Evolutionary conservation across 164 flowering plant genomes (phyloP).

Genomic region (Magnolia officinalis): DNA sequence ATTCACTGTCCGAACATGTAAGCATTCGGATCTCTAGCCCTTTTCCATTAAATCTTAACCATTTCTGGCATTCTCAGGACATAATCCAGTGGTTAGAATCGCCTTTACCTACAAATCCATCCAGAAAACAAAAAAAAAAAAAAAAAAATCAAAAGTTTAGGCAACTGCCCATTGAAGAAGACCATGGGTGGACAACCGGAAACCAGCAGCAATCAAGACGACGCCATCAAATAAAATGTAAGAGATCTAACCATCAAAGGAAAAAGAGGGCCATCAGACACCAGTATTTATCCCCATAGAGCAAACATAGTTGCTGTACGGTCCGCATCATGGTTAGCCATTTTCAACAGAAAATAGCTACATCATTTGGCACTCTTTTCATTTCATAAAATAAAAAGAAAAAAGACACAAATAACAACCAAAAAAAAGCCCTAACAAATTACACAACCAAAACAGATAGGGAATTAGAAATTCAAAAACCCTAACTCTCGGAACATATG

Average conservation of each 20-base stretch:
- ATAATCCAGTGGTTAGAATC: no score
- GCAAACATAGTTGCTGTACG: background rate
- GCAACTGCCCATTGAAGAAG: no score
- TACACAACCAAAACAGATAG: background rate
- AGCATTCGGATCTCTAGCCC: no score
- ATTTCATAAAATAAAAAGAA: background rate
- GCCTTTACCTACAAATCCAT: no score
- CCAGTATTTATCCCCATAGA: conserved; percentile 3
- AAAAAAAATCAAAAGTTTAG: no score
- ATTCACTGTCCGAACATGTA: no score
- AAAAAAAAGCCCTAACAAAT: background rate
- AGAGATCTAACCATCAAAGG: background rate
- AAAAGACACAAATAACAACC: background rate
- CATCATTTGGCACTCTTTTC: conserved; percentile 6
- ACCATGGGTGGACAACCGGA: no score
- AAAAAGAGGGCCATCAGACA: background rate
- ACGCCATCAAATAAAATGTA: background rate
- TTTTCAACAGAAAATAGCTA: background rate
- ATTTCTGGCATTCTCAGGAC: no score
- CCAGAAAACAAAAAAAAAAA: no score
- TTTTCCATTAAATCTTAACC: no score
- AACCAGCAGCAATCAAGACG: no score
- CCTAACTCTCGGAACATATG: background rate
- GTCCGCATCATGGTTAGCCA: conserved; percentile 12
- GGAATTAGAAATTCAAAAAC: background rate